Base-by-base conservation (phyloP, 2,329 filamentous ascomycete species). In the Chaetomium globosum region DNA sequence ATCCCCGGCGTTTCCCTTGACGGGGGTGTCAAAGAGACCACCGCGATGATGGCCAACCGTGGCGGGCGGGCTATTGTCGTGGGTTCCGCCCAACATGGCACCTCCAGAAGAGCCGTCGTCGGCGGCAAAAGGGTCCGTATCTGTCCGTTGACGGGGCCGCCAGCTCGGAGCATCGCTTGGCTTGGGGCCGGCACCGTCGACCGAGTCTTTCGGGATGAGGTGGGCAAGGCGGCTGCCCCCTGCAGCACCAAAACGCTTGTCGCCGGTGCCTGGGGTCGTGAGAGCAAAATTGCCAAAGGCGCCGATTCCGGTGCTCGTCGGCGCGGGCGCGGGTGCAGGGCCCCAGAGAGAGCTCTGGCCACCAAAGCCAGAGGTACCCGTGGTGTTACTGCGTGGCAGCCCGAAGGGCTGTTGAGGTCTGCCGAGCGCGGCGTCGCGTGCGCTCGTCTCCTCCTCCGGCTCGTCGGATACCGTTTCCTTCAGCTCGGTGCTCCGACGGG, bases 281-380 rank as follows among this genome's bases (percentile, higher is more conserved):
- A 96, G 77, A n/a, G 90, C 89, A 76, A 98, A 98, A 73, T 88
- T 95, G 12, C 94, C 94, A 77, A 99, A 99, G 26, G 89, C 89
- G 39, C 94, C 93, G 82, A 93, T 90, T 1, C 88, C 86, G 28
- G 30, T 19, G 13, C 86, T 84, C 52, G 88, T 84, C 58, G 81
- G 82, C 62, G 86, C 85, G 26, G 36, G 36, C 36, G 85, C 83
- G 43, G 43, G 19, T 33, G 84, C 78, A 26, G 83, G 72, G 30
- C 78, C 79, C 81, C 82, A 84, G 1, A 81, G 77, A 12, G 81
- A 80, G n/a, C 77, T 63, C 52, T 74, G 73, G 16, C 75, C 72
- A 28, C 79, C 80, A 68, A 84, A 81, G 4, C 75, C 78, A 1
- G 79, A 72, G 33, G 76, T 78, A n/a, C 82, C 81, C 7, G 79